Base-by-base conservation (phyloP, 192 early-diverging fungal species). In the Gryganskiella cystojenkinii region DNA sequence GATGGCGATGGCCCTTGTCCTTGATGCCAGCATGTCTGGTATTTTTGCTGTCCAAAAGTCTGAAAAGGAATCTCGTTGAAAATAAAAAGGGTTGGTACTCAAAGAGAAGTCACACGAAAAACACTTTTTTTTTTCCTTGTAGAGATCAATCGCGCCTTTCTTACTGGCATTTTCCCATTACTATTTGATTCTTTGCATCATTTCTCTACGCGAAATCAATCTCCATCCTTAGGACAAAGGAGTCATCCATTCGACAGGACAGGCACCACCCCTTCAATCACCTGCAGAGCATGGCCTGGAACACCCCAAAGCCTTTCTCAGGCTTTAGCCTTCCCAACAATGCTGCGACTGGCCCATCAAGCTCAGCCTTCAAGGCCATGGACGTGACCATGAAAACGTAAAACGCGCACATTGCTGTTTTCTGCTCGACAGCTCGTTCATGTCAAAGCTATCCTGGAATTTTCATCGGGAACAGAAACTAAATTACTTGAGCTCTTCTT, bases 301-400 rank as follows among this genome's bases (percentile, higher is more conserved):
- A 22, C 22, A 27, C 2, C 28, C 33, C 55, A 31, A 56, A 56
- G 34, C 15, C 55, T 27, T 22, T 10, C n/a, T 19, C 28, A 56
- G 55, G 55, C 37, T 40, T 40, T 13, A 50, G n/a, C 20, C 9
- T 25, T 8, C 24, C 49, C 20, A 20, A 20, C 7, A 57, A 24
- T 22, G 20, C 33, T 0, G 20, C 56, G 14, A 37, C 31, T n/a
- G 31, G n/a, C 19, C n/a, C 35, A 19, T 22, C 37, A 6, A 37
- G 56, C 33, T 17, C 56, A 28, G 28, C 28, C 52, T 28, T n/a
- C 33, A 56, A 56, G 22, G 17, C 11, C 59, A 52, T 53, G 52
- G 71, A 73, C 50, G 63, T 73, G 27, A 56, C 64, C 27, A 64
- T 66, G 63, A 33, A 57, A 46, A 54, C 61, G 71, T 73, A 70